A percentile compares a stretch with the other conserved stretches of the same genome.
phyloP scores from a whole-genome alignment of 495 filamentous ascomycete species.

The Saxophila tyrrhenica region DNA sequence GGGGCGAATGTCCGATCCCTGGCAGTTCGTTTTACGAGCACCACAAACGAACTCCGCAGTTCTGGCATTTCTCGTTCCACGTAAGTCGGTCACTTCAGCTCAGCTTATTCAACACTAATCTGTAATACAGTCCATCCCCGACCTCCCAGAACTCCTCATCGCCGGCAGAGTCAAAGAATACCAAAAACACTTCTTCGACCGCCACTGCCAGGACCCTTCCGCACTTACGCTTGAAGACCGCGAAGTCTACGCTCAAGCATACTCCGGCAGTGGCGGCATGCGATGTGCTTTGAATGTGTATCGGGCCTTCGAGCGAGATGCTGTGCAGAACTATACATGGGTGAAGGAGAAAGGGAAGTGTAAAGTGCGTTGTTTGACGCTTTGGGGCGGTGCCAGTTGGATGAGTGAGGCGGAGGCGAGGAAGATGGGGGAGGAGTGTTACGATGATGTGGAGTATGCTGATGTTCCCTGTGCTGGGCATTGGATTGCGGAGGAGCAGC shows the following conservation, averaged over 20 bases:
- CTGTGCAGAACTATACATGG: conserved; percentile 29
- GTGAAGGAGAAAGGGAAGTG: conserved; percentile 32
- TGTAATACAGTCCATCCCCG: conserved; percentile 3
- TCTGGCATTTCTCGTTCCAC: conserved; percentile 40
- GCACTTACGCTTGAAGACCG: conserved; percentile 28
- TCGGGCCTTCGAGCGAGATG: conserved; percentile 34
- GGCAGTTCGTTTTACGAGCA: conserved; percentile 18
- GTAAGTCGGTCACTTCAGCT: not conserved
- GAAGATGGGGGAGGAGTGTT: conserved; percentile 2
- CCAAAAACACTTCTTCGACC: conserved; percentile 36
- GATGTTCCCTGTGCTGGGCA: conserved; percentile 3
- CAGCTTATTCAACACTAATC: conserved; percentile 15
- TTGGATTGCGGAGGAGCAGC: conserved; percentile 15
- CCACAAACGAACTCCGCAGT: conserved; percentile 13
- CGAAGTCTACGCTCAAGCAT: conserved; percentile 32
- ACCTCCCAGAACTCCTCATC: conserved; percentile 33
- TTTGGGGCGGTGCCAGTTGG: conserved; percentile 24
- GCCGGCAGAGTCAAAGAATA: conserved; percentile 34
- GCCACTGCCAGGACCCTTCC: conserved; percentile 27
- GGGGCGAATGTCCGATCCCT: conserved; percentile 35
- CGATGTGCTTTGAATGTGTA: conserved; percentile 31
- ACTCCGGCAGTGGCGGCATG: conserved; percentile 32
- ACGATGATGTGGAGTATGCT: conserved; percentile 8
- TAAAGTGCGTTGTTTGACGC: conserved; percentile 25
- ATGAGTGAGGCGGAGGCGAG: not conserved